Conservation (phyloP, 2,329 filamentous ascomycete genomes). For the Pseudogymnoascus verrucosus region DNA sequence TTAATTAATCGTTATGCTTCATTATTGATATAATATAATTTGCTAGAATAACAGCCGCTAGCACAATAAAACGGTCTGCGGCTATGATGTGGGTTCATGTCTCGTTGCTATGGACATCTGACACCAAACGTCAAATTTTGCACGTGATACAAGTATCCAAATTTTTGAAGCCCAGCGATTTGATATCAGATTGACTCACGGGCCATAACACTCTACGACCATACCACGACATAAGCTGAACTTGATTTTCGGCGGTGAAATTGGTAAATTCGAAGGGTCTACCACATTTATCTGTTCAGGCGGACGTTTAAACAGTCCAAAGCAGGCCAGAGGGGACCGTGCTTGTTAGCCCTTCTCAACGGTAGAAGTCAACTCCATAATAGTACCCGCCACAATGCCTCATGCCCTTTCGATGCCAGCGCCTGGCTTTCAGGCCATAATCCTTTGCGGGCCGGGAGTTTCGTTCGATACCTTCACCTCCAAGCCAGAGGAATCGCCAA, state of each 20-base stretch:
- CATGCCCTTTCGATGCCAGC: constrained; percentile 66
- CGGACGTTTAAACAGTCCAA: background rate
- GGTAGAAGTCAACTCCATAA: background rate
- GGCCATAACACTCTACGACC: constrained; percentile 1
- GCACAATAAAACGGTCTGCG: background rate
- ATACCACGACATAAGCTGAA: constrained; percentile 1
- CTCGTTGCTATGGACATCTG: background rate
- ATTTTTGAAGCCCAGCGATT: constrained; percentile 1
- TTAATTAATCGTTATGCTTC: background rate
- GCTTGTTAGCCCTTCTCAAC: background rate
- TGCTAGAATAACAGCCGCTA: background rate
- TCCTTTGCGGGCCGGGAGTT: constrained; percentile 74
- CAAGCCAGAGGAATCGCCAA: constrained; percentile 71
- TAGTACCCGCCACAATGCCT: constrained; percentile 47
- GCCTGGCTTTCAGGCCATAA: constrained; percentile 72
- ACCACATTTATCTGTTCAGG: background rate
- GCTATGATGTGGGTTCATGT: background rate
- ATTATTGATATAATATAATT: background rate
- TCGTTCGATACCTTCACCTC: constrained; percentile 78
- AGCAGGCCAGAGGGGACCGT: constrained; percentile 1
- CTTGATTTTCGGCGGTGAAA: background rate
- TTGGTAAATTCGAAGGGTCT: background rate
- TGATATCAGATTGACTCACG: constrained; percentile 7
- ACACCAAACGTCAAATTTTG: background rate
- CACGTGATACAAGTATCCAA: constrained; percentile 3